These are phyloP conservation scores for Coprinopsis marcescibilis DNA, from an alignment of 768 basidiomycete genomes.

Conservation along the genomic window DNA sequence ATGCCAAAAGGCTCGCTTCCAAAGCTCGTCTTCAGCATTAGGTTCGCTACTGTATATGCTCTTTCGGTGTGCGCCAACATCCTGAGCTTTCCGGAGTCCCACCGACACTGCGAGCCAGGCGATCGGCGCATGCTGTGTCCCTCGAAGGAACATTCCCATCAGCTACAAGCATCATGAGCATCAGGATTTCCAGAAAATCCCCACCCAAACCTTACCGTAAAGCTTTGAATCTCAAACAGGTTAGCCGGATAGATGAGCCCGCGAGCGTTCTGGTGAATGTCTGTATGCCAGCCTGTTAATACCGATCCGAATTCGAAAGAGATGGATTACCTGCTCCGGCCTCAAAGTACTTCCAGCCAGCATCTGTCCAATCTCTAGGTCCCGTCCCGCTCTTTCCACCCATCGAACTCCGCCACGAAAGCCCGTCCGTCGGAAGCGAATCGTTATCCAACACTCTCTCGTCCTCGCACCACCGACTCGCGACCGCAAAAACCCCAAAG, in stretches of 20 bases:
- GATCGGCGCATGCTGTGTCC: slow-evolving; percentile 40
- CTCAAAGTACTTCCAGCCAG: slow-evolving; percentile 59
- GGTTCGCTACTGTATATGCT: slow-evolving; percentile 44
- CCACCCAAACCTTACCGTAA: slow-evolving; percentile 17
- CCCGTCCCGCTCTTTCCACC: slow-evolving; percentile 12
- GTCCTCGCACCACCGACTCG: slow-evolving; percentile 61
- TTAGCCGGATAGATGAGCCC: slow-evolving; percentile 51
- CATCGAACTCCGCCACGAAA: slow-evolving; percentile 8
- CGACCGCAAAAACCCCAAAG: slow-evolving; percentile 62
- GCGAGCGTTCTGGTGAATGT: slow-evolving; percentile 42
- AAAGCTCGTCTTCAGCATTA: slow-evolving; percentile 59
- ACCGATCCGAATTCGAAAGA: not conserved
- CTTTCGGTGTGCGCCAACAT: slow-evolving; percentile 71
- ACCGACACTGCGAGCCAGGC: slow-evolving; percentile 51
- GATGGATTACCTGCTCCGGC: slow-evolving; percentile 41
- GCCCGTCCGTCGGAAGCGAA: not conserved
- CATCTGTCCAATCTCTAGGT: slow-evolving; percentile 39
- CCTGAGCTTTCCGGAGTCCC: slow-evolving; percentile 61
- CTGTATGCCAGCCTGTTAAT: slow-evolving; percentile 24
- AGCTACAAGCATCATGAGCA: slow-evolving; percentile 30
- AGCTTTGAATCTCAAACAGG: slow-evolving; percentile 58
- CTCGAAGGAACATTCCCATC: slow-evolving; percentile 49
- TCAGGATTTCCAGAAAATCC: not conserved
- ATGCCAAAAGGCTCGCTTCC: slow-evolving; percentile 78
- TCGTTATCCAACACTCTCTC: slow-evolving; percentile 42